Percentiles rank a stretch among this genome's conserved stretches.
phyloP scores from a whole-genome alignment of 1,284 basidiomycete species.

The Tylopilus orsonianus region DNA sequence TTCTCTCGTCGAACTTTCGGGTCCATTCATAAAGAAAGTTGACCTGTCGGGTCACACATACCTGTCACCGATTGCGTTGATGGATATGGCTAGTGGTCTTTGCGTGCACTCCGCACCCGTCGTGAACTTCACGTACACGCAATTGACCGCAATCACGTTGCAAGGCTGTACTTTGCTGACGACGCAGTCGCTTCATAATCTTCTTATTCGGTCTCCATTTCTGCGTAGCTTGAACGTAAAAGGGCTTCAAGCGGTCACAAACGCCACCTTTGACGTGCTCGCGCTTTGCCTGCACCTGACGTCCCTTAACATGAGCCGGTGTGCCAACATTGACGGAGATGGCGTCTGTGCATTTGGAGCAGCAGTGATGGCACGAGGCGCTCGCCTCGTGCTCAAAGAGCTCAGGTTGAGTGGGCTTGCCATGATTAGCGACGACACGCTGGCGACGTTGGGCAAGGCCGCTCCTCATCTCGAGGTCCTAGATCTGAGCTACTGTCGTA shows the following conservation, averaged over 20 bases:
- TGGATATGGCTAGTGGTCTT: slow-evolving; percentile 53
- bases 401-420: slow-evolving; percentile 68
- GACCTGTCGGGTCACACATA: slow-evolving; percentile 66
- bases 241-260: slow-evolving; percentile 67
- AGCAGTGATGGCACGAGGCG: slow-evolving; percentile 43
- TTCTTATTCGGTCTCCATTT: slow-evolving; percentile 68
- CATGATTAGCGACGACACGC: slow-evolving; percentile 55
- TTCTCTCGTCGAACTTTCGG: slow-evolving; percentile 51
- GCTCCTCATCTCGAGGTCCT: slow-evolving; percentile 78
- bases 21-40: slow-evolving; percentile 66
- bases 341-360: slow-evolving; percentile 52
- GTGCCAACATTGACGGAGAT: slow-evolving; percentile 63
- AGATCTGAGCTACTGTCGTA: slow-evolving; percentile 72
- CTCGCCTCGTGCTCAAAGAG: slow-evolving; percentile 50
- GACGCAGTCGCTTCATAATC: slow-evolving; percentile 63
- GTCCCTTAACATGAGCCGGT: slow-evolving; percentile 74
- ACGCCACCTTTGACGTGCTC: slow-evolving; percentile 70
- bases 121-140: slow-evolving; percentile 49
- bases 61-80: slow-evolving; percentile 50
- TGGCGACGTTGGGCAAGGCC: slow-evolving; percentile 60
- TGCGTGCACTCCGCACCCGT: slow-evolving; percentile 42
- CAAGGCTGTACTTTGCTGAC: slow-evolving; percentile 71
- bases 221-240: slow-evolving; percentile 65
- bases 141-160: slow-evolving; percentile 70
- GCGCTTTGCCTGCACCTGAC: slow-evolving; percentile 56